Base-by-base conservation (phyloP, 2,329 filamentous ascomycete species). In the Exophiala sp. region DNA sequence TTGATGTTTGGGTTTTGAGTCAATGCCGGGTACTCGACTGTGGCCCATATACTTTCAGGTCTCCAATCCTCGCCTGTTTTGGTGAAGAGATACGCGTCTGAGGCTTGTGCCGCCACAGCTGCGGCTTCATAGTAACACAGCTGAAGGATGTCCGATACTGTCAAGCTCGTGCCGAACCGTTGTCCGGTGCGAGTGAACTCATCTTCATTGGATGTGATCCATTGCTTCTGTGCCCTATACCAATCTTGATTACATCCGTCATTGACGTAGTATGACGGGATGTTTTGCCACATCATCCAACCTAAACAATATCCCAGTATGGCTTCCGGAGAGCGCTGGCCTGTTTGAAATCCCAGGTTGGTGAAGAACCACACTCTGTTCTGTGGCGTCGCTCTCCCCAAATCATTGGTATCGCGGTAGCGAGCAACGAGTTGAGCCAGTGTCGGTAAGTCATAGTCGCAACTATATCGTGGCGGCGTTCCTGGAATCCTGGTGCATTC, bases 41-140 rank as follows among this genome's bases (percentile, higher is more conserved):
- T 16, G 7, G 8, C 8, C 45, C 45, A 41, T 3, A 27, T 18
- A 27, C 32, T 39, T 30, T 16, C 19, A n/a, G 13, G 14, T 8
- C 18, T 4, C 45, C 45, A 48, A 9, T 24, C 23, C 16, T 4
- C 8, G 9, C 35, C 45, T 2, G n/a, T 18, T 16, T 22, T 35
- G 1, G 34, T 41, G 24, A 48, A 48, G 16, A 48, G 32, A n/a
- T 48, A 48, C 9, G 35, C 45, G 14, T 48, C 45, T n/a, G 34
- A 19, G 34, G 18, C 10, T 11, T 41, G 14, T 9, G 45, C 34
- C 11, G 45, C 34, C 8, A 22, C 22, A 3, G 45, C 19, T 11
- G 34, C 24, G 11, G 45, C 45, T 21, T 48, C 35, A 16, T 19
- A 48, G 27, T 40, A 41, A 14, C 45, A 48, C 11, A 10, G 21